Evolutionary conservation across 2,329 filamentous ascomycete genomes (phyloP), one percentile per base, ranked within the genome.

Genomic region (Dothistroma septosporum): DNA sequence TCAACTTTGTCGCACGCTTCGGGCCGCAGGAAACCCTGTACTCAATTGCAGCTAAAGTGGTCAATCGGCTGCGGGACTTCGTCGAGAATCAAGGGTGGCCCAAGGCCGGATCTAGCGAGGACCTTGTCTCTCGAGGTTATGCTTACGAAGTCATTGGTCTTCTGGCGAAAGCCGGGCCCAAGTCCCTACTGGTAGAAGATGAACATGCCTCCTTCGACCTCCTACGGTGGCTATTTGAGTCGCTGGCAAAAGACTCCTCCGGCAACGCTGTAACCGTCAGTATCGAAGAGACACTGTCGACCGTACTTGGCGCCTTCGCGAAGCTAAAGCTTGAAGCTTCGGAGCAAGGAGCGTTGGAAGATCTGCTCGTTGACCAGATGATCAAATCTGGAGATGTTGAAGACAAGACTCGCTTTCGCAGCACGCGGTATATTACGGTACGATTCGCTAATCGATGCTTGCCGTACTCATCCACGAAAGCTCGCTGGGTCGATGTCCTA

Each of bases 101-200:
- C 1, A 78, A 78, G 21, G 83, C 87, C 1, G 77, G 77, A 37
- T 72, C 75, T 4, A 80, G 80, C 50, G 79, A 85, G 56, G 83
- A 85, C 65, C 78, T 87, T 57, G 82, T 84, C 3, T 79, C 96
- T 48, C 86, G 93, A 46, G 87, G 87, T 6, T 87, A 89, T 70
- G 92, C 89, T 1, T 97, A 97, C 74, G 93, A 97, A 73, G 92
- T 90, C 0, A 91, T 97, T 44, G 94, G 93, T 0, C 83, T 94
- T 14, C 76, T 97, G 24, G 87, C 89, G 0, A 84, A 83, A 58
- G 85, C 87, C 65, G 85, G 84, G 4, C 84, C 87, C 4, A 76
- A 82, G 2, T 82, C 85, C 66, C 77, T 86, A 4, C 69, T 85
- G 2, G 71, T 81, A 3, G 79, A 82, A 62, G 57, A 61, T 9